phyloP scores from a whole-genome alignment of 2,329 filamentous ascomycete species.

The Pyrenophora seminiperda region DNA sequence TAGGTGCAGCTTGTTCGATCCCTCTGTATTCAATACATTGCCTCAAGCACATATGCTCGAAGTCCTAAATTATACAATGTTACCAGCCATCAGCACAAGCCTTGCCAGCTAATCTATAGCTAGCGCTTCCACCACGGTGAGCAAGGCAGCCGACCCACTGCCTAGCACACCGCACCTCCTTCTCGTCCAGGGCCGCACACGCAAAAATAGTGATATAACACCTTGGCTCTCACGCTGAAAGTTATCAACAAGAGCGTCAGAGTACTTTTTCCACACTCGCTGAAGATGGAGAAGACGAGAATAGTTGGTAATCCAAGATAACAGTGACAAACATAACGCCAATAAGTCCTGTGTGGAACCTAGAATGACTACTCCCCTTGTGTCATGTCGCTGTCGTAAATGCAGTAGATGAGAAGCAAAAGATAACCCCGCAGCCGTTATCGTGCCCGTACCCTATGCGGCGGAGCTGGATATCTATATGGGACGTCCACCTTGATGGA shows the following conservation, averaged over 20 bases:
- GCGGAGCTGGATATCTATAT: conserved; percentile 18
- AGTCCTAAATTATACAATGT: conserved; percentile 28
- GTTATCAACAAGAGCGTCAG: conserved; percentile 3
- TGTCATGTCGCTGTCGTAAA: conserved; percentile 48
- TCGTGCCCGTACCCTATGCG: conserved; percentile 9
- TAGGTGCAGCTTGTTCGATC: conserved; percentile 13
- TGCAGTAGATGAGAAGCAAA: conserved; percentile 45
- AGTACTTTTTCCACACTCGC: conserved; percentile 9
- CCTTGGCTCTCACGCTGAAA: conserved; percentile 7
- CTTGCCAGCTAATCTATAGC: neutral
- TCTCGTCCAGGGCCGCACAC: conserved; percentile 5
- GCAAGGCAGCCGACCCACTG: conserved; percentile 3
- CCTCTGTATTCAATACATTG: conserved; percentile 14
- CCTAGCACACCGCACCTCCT: conserved; percentile 5
- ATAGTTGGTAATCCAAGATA: conserved; percentile 36
- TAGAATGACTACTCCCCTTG: conserved; percentile 34
- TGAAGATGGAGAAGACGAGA: conserved; percentile 17
- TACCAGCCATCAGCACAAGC: conserved; percentile 9
- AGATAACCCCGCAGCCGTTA: conserved; percentile 16
- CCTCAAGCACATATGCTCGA: conserved; percentile 11
- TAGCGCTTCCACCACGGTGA: conserved; percentile 8
- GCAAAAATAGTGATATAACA: conserved; percentile 14
- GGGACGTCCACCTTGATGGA: conserved; percentile 14
- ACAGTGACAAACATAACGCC: conserved; percentile 39
- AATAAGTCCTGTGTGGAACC: conserved; percentile 30